Evolutionary conservation across 139 green algal genomes (phyloP).

Genomic region (Coelastrella sp.): DNA sequence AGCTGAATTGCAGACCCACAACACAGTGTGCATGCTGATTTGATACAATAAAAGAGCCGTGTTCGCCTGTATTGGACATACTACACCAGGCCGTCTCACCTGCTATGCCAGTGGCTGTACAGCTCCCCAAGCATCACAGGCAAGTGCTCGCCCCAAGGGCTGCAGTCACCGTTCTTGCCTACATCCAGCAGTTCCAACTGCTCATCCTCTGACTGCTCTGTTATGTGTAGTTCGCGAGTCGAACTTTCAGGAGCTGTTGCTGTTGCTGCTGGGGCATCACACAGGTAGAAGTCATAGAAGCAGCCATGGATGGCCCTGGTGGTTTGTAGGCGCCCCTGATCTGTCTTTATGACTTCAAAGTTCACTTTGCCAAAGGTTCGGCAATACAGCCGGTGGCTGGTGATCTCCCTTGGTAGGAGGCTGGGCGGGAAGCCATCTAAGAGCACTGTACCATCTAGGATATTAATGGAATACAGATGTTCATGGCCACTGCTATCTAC

Average conservation of each 20-base stretch:
- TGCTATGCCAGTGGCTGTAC: constrained; percentile 42
- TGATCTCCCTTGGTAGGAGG: constrained; percentile 57
- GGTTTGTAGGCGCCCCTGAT: constrained; percentile 41
- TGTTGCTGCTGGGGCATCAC: neutral
- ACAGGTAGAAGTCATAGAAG: constrained; percentile 41
- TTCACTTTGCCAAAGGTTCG: constrained; percentile 61
- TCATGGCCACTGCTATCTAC: neutral
- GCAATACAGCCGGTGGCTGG: constrained; percentile 60
- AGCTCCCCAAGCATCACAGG: constrained; percentile 38
- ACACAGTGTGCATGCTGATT: too few relatives aligned
- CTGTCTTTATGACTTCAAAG: constrained; percentile 60
- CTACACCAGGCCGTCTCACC: neutral
- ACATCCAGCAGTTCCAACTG: constrained; percentile 21
- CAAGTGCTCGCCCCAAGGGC: constrained; percentile 13
- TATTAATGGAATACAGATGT: constrained; percentile 56
- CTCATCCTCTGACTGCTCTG: neutral
- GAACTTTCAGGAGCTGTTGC: constrained; percentile 19
- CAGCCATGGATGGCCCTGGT: constrained; percentile 26
- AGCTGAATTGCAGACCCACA: too few relatives aligned
- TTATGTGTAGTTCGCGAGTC: neutral
- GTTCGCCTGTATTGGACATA: too few relatives aligned
- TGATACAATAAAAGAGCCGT: too few relatives aligned
- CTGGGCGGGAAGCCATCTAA: constrained; percentile 49
- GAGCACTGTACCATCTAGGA: constrained; percentile 58
- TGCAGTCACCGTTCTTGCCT: neutral